Evolutionary conservation across 2,329 filamentous ascomycete species (phyloP).

Genomic region (Xylariaceae sp.): DNA sequence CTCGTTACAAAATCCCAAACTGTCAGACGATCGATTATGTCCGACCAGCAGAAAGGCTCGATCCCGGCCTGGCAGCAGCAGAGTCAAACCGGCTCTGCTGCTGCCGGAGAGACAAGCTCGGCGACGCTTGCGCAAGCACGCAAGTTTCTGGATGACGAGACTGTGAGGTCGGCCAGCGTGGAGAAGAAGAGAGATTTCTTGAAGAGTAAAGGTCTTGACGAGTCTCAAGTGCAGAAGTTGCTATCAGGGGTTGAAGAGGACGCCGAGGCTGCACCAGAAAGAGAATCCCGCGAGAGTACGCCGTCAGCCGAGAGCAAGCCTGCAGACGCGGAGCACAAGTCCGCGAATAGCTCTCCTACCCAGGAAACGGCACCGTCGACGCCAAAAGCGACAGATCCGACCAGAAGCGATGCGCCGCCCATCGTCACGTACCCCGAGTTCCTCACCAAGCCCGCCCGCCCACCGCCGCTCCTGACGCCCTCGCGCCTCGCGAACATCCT

Average conservation of each 20-base stretch:
- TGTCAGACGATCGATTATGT: no score
- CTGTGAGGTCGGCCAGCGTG: constrained; percentile 58
- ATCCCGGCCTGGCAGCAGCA: constrained; percentile 19
- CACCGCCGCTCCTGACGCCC: constrained; percentile 56
- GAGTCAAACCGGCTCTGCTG: constrained; percentile 5
- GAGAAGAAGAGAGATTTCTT: constrained; percentile 73
- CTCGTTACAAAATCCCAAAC: no score
- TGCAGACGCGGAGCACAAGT: not conserved
- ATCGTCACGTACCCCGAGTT: constrained; percentile 67
- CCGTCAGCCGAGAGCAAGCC: constrained; percentile 2
- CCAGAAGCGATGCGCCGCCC: constrained; percentile 44
- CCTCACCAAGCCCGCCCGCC: constrained; percentile 47
- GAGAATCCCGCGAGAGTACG: constrained; percentile 2
- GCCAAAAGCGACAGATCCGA: no score
- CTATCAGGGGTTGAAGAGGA: no score
- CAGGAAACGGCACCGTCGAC: constrained; percentile 7
- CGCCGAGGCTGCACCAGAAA: constrained; percentile 12
- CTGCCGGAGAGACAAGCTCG: constrained; percentile 12
- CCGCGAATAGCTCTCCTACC: constrained; percentile 5
- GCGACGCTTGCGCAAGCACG: constrained; percentile 56
- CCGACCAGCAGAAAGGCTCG: constrained; percentile 11
- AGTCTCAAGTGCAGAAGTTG: constrained; percentile 60
- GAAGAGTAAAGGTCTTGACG: constrained; percentile 63
- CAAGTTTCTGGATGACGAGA: constrained; percentile 67
- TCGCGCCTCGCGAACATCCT: constrained; percentile 51